phyloP scores from a whole-genome alignment of 768 basidiomycete genomes.

The Leccinum pellstonianum region DNA sequence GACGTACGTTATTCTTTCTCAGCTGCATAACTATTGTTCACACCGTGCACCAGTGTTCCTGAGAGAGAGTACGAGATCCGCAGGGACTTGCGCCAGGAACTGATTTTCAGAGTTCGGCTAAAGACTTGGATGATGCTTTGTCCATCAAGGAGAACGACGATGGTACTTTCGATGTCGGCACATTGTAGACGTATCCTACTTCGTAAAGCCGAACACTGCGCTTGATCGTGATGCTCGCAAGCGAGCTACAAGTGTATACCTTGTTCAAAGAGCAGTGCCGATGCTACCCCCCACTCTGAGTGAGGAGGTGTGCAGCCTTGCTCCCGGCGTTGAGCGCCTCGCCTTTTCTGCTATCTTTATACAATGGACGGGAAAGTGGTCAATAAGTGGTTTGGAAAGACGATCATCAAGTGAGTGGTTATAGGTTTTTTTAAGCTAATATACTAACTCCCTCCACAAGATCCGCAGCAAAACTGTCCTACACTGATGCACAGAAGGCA shows the following conservation, averaged over 20 bases:
- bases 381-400: constrained; percentile 92
- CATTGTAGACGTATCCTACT: constrained; percentile 93
- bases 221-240: constrained; percentile 97
- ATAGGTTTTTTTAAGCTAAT: not conserved
- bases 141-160: constrained; percentile 89
- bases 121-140: constrained; percentile 93
- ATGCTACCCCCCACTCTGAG: constrained; percentile 95
- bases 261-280: constrained; percentile 92
- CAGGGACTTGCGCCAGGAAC: constrained; percentile 80
- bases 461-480: constrained; percentile 84
- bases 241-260: constrained; percentile 94
- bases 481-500: constrained; percentile 75
- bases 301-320: constrained; percentile 90
- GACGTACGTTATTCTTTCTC: constrained; percentile 52
- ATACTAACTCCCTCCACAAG: constrained; percentile 38
- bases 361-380: constrained; percentile 73
- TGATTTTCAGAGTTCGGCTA: constrained; percentile 83
- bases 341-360: constrained; percentile 91
- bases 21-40: constrained; percentile 9
- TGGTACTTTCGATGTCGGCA: constrained; percentile 90
- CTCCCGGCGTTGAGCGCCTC: constrained; percentile 84
- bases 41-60: constrained; percentile 57
- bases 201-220: constrained; percentile 94
- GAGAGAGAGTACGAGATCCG: constrained; percentile 86
- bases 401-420: constrained; percentile 73